Evolutionary conservation across 1,139 yeast species (phyloP), one percentile per base, ranked within the genome.

Genomic region (Geotrichum fermentans): DNA sequence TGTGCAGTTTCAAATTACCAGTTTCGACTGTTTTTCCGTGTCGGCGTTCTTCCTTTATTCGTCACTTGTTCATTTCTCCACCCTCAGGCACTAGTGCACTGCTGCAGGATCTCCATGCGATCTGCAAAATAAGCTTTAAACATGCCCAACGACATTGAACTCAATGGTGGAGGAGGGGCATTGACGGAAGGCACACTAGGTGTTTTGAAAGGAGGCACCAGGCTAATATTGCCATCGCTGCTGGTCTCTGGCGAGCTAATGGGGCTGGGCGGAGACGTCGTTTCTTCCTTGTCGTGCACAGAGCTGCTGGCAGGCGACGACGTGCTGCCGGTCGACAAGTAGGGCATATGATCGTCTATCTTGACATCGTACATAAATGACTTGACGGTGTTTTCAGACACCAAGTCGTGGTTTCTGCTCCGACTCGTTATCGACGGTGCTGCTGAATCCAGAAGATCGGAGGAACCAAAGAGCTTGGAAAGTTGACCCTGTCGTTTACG

Each of bases 401-500:
- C 48, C n/a, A 32, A 3, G 34, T 32, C 34, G 4, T 7, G n/a
- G 17, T 11, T n/a, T n/a, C n/a, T n/a, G n/a, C n/a, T n/a, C n/a
- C n/a, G n/a, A n/a, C n/a, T n/a, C 28, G 28, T 24, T 10, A 24
- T 10, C 28, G 28, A 24, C 8, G 8, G 8, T 6, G 8, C 28
- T 6, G 28, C 10, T 6, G 28, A 6, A 10, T 24, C 10, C 54
- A 5, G 57, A 55, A 67, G 66, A 35, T 57, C 58, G 4, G 63
- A 50, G 18, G 61, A 57, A 17, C 61, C 60, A 43, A 61, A 52
- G 40, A 68, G 50, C 16, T 60, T 61, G 50, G 62, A 61, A 7
- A 67, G 58, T 40, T 58, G 47, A 17, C 58, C 49, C 8, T 59
- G 47, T 38, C 72, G 60, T 38, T 61, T 59, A 43, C 61, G 63